These are phyloP conservation scores for Vanilla planifolia DNA, from an alignment of 106 monocot species.

Conservation along the genomic window DNA sequence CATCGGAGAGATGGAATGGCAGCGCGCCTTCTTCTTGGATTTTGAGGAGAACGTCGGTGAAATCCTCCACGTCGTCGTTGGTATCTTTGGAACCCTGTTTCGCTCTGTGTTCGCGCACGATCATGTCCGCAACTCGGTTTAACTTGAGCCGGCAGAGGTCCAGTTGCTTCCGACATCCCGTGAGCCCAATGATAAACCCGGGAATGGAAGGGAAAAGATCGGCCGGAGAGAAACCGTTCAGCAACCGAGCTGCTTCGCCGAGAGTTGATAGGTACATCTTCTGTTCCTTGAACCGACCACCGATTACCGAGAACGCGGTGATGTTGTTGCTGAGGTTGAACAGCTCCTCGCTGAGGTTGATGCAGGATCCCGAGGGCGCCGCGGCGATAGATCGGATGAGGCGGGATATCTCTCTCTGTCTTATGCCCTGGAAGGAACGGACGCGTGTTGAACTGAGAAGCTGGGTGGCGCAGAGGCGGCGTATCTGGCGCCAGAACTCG, in stretches of 20 bases:
- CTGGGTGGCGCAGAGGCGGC: conserved; percentile 8
- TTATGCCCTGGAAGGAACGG: not conserved
- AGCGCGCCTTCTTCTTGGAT: not conserved
- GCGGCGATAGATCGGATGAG: not conserved
- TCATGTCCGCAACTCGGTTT: conserved; percentile 2
- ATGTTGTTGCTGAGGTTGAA: not conserved
- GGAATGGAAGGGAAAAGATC: conserved; percentile 27
- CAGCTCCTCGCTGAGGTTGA: conserved; percentile 7
- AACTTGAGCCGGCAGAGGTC: not conserved
- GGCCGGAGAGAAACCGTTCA: conserved; percentile 6
- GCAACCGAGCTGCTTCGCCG: not conserved
- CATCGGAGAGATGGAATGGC: not conserved
- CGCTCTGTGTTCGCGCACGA: conserved; percentile 3
- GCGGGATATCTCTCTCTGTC: conserved; percentile 5
- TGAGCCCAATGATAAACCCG: not conserved
- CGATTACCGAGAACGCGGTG: conserved; percentile 4
- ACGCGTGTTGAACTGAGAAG: conserved; percentile 6
- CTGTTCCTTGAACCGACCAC: conserved; percentile 10
- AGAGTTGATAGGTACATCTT: conserved; percentile 3
- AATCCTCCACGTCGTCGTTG: not conserved
- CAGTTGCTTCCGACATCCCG: not conserved
- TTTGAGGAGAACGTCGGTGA: conserved; percentile 8
- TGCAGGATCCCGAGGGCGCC: not conserved
- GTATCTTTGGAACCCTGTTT: not conserved
- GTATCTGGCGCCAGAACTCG: not conserved